Evolutionary conservation across 2,329 filamentous ascomycete species (phyloP).

Genomic region (Tricladium varicosporioides): DNA sequence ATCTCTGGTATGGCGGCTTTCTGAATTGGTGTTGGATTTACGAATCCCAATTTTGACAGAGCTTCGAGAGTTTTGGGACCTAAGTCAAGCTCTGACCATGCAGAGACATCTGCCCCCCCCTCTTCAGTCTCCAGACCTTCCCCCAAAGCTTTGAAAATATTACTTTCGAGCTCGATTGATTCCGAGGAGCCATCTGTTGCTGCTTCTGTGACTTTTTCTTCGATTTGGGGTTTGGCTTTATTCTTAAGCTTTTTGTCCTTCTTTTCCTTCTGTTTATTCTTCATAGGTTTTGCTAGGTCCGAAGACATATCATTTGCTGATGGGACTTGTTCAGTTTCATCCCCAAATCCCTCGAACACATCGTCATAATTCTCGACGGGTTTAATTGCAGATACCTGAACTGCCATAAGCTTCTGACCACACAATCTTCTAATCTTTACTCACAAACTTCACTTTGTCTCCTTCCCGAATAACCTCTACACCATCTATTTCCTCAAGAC

Average conservation of each 20-base stretch:
- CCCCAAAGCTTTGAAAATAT: conserved; percentile 44
- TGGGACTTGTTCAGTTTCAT: conserved; percentile 37
- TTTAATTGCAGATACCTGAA: conserved; percentile 27
- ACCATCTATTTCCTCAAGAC: conserved; percentile 86
- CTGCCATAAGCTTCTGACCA: conserved; percentile 12
- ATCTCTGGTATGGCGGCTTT: conserved; percentile 76
- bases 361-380: conserved; percentile 42
- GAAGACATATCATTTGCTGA: conserved; percentile 26
- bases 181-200: conserved; percentile 8
- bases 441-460: conserved; percentile 55
- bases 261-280: conserved; percentile 18
- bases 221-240: conserved; percentile 26
- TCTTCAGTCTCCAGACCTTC: conserved; percentile 50
- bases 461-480: conserved; percentile 78
- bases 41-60: conserved; percentile 76
- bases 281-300: too few species aligned
- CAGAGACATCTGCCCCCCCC: conserved; percentile 69
- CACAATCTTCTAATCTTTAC: conserved; percentile 18
- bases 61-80: conserved; percentile 70
- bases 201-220: conserved; percentile 28
- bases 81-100: conserved; percentile 74
- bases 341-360: conserved; percentile 66
- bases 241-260: conserved; percentile 33
- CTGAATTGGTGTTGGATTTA: conserved; percentile 81
- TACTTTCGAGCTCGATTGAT: conserved; percentile 28